These are phyloP conservation scores for Botrytis hyacinthi DNA, from an alignment of 2,329 filamentous ascomycete species.

Conservation along the genomic window DNA sequence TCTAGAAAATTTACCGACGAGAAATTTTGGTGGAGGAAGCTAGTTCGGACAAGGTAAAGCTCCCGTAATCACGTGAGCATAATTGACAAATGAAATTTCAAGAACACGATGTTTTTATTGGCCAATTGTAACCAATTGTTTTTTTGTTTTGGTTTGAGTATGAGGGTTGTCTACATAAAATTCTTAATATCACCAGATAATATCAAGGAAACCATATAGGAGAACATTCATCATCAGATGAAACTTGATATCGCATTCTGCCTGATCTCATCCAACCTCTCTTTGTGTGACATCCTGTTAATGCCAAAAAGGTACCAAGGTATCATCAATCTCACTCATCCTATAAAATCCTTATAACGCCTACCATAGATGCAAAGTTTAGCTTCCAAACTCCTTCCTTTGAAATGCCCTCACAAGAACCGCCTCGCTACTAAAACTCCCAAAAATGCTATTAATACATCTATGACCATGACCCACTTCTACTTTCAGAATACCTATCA, in stretches of 20 bases:
- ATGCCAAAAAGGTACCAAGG: conserved; percentile 23
- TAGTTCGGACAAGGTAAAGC: conserved; percentile 14
- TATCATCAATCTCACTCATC: conserved; percentile 23
- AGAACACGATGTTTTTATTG: background rate
- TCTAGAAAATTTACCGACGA: conserved; percentile 23
- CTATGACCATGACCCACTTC: conserved; percentile 31
- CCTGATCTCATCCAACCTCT: conserved; percentile 3
- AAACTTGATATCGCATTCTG: background rate
- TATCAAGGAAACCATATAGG: background rate
- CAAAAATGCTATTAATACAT: conserved; percentile 22
- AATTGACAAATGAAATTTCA: background rate
- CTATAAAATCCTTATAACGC: conserved; percentile 26
- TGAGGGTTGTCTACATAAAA: background rate
- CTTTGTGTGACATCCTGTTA: background rate
- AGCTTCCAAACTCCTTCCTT: conserved; percentile 19
- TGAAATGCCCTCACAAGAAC: conserved; percentile 11
- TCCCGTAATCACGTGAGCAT: background rate
- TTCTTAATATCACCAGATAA: background rate
- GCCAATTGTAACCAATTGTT: background rate
- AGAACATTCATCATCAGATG: background rate
- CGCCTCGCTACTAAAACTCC: conserved; percentile 18
- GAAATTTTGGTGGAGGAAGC: conserved; percentile 22
- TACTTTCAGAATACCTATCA: conserved; percentile 30
- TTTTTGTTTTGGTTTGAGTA: background rate
- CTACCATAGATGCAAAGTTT: conserved; percentile 25